Conservation (phyloP, 305 asterid species). For the Solanum hybrid region DNA sequence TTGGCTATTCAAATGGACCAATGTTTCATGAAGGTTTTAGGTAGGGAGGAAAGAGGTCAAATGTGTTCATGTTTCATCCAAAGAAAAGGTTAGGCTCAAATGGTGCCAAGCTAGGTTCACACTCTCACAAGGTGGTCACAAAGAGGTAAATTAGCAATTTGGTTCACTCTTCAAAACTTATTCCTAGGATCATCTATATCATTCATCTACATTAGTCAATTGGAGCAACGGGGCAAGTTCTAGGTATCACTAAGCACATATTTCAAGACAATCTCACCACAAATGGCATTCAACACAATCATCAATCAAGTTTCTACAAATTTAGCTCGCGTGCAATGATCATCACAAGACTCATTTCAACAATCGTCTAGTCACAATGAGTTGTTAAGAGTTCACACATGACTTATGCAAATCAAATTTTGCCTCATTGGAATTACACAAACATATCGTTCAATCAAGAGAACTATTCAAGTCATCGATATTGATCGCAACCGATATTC, state of each 20-base stretch:
- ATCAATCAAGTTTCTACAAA: background rate
- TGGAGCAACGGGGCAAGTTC: background rate
- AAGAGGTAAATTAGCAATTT: background rate
- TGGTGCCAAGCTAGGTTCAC: background rate
- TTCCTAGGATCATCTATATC: background rate
- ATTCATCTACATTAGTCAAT: background rate
- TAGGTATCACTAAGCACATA: background rate
- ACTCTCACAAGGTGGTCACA: background rate
- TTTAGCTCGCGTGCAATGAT: background rate
- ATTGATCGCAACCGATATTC: background rate
- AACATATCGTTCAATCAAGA: background rate
- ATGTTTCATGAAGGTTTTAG: background rate
- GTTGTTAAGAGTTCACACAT: background rate
- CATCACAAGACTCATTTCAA: background rate
- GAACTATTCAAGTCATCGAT: background rate
- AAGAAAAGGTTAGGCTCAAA: background rate
- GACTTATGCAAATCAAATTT: background rate
- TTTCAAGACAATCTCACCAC: background rate
- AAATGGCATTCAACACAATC: background rate
- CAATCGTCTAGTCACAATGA: background rate
- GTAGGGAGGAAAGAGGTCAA: background rate
- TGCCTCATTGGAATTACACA: background rate
- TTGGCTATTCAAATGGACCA: background rate
- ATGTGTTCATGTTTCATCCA: background rate
- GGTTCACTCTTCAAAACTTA: background rate